A percentile compares a stretch with the other conserved stretches of the same genome.
Conservation (phyloP, 495 filamentous ascomycete genomes). For the Pseudoneurospora amorphoporcata region DNA sequence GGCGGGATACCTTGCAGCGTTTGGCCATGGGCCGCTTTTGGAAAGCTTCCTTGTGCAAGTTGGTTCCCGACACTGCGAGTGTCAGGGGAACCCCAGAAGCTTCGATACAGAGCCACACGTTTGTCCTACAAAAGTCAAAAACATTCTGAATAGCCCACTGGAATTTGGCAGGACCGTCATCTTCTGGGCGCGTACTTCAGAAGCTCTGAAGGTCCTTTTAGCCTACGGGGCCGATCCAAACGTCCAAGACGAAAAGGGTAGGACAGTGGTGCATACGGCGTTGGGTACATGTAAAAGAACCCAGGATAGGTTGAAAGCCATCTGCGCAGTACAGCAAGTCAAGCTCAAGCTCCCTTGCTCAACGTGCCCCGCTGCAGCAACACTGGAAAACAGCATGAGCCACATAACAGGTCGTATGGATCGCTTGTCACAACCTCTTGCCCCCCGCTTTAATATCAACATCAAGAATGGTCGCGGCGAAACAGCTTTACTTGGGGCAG, state of each 20-base stretch:
- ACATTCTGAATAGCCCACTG: background rate
- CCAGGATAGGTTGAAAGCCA: background rate
- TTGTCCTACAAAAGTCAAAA: background rate
- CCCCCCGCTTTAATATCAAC: background rate
- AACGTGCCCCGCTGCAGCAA: background rate
- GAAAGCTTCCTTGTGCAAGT: background rate
- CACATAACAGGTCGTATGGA: fast-evolving
- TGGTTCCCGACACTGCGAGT: background rate
- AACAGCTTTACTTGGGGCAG: fast-evolving
- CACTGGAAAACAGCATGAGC: background rate
- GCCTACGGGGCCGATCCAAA: background rate
- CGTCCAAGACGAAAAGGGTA: fast-evolving
- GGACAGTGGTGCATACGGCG: background rate
- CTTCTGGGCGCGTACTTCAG: background rate
- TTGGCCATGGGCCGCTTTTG: background rate
- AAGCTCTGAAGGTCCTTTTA: background rate
- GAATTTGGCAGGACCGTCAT: background rate
- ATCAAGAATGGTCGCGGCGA: background rate
- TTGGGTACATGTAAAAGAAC: no score
- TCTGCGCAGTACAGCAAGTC: background rate
- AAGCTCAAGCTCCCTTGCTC: background rate
- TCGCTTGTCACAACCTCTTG: background rate
- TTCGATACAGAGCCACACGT: background rate
- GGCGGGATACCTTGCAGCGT: background rate
- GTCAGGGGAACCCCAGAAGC: background rate